These are phyloP conservation scores for Clarireedia homoeocarpa DNA, from an alignment of 2,329 filamentous ascomycete genomes.

Conservation along the genomic window DNA sequence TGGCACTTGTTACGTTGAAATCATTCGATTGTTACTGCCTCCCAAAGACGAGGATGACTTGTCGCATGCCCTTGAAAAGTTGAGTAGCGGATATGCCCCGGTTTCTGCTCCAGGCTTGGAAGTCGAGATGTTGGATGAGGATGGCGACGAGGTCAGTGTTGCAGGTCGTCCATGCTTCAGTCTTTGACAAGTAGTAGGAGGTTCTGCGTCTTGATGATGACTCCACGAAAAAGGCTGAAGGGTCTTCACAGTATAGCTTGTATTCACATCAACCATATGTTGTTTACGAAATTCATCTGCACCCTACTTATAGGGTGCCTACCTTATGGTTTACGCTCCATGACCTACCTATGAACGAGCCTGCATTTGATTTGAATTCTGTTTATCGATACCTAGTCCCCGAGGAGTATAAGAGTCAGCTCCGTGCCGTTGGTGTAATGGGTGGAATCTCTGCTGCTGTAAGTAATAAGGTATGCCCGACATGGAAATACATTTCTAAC, in stretches of 20 bases:
- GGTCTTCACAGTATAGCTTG: constrained; percentile 20
- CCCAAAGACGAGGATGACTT: constrained; percentile 25
- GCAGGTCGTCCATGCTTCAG: background rate
- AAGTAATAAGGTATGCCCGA: constrained; percentile 34
- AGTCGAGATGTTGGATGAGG: constrained; percentile 23
- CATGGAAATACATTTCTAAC: constrained; percentile 1
- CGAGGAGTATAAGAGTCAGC: constrained; percentile 50
- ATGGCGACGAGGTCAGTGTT: constrained; percentile 24
- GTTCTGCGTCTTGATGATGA: constrained; percentile 13
- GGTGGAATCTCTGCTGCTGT: constrained; percentile 73
- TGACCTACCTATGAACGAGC: constrained; percentile 46
- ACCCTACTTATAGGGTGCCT: constrained; percentile 66
- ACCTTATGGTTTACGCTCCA: constrained; percentile 69
- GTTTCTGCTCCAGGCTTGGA: constrained; percentile 14
- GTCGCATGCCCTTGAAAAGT: constrained; percentile 19
- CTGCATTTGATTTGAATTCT: constrained; percentile 55
- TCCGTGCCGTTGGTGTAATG: constrained; percentile 55
- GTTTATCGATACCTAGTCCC: constrained; percentile 67
- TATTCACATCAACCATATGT: constrained; percentile 35
- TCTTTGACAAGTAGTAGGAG: constrained; percentile 17
- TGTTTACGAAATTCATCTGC: constrained; percentile 65
- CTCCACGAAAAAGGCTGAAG: background rate
- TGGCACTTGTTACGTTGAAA: constrained; percentile 25
- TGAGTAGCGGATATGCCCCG: constrained; percentile 12
- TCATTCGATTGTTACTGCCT: constrained; percentile 24